Evolutionary conservation across 148 eudicot genomes (phyloP), one percentile per base, ranked within the genome.

Genomic region (Bassia scoparia): DNA sequence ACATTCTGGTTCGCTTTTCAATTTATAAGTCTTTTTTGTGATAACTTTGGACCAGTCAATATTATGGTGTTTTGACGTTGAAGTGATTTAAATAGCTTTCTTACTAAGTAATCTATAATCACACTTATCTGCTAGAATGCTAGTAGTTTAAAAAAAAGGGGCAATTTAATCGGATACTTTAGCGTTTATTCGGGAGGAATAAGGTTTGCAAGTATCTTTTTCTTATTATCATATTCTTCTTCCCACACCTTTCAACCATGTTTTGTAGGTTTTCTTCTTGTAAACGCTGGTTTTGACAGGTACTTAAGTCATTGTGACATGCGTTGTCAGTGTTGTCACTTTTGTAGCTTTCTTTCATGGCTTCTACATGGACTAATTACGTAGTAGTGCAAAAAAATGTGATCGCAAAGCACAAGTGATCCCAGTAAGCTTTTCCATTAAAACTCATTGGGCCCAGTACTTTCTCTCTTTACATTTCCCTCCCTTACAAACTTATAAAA

Each of bases 1-100:
- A 95, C 97, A 63, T 95, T 95, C 89, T 89, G 98, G 98, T 95
- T 91, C 23, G 66, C 68, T 26, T 24, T 76, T 55, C 48, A 13
- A 14, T 66, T 15, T 0, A 16, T 30, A 10, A 55, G 0, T 55
- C 59, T n/a, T 56, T 24, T 50, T 58, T 48, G 59, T 61, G 61
- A 64, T 50, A n/a, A 41, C 35, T 43, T 44, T 14, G 37, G 11
- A 0, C 2, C 55, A 4, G 31, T 33, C 10, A 52, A 7, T 8
- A 53, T 20, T 29, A 0, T 62, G 69, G 59, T 49, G n/a, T 41
- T n/a, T 49, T 31, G 24, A 21, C 59, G 26, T 41, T 59, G 54
- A 56, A 60, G 48, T n/a, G 33, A 65, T 21, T 29, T 38, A 55
- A 5, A 33, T 33, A 69, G 12, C 17, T 53, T 26, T 55, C 46